Base-by-base conservation (phyloP, 2,329 filamentous ascomycete species). In the Nothophoma quercina region DNA sequence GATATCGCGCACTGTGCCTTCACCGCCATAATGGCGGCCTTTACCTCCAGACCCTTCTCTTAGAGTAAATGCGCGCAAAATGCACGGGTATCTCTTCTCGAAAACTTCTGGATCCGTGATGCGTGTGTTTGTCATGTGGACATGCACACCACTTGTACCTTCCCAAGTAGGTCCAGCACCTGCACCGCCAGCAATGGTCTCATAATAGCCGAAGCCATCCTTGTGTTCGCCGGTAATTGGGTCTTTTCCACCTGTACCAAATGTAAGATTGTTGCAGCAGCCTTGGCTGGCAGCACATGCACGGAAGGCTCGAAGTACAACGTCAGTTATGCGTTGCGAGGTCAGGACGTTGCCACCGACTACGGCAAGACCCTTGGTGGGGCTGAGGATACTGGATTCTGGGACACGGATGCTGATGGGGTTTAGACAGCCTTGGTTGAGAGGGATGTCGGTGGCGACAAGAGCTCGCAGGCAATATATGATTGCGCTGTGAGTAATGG, bases 401-500 rank as follows among this genome's bases (percentile, higher is more conserved):
- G 75, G 75, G 1, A 75, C 65, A 18, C 55, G 44, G 21, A 78
- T 65, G 21, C 68, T 59, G 12, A 75, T 69, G 0, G 75, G 74
- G 2, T 62, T 50, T 5, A 78, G 59, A 36, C 74, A 76, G 18
- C 75, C 75, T 53, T 78, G 68, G 55, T 77, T 77, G 1, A 78
- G 63, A 1, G 75, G 75, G 5, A 78, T 75, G 18, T 77, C 73
- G 0, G 55, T 32, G 22, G 64, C 59, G 15, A 77, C 59, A 1
- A 77, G 59, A 15, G 69, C 23, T 9, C 50, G 68, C 12, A 78
- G 60, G n/a, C 60, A 65, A 48, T 77, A 78, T 46, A 77, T 75
- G 34, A 77, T 72, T 22, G 75, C 91, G 15, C 81, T 86, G 66
- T 88, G 91, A 73, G 59, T 62, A 44, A 77, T 76, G 10, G 71